Base-by-base conservation (phyloP, 2,329 filamentous ascomycete genomes). In the Colletotrichum tabaci region DNA sequence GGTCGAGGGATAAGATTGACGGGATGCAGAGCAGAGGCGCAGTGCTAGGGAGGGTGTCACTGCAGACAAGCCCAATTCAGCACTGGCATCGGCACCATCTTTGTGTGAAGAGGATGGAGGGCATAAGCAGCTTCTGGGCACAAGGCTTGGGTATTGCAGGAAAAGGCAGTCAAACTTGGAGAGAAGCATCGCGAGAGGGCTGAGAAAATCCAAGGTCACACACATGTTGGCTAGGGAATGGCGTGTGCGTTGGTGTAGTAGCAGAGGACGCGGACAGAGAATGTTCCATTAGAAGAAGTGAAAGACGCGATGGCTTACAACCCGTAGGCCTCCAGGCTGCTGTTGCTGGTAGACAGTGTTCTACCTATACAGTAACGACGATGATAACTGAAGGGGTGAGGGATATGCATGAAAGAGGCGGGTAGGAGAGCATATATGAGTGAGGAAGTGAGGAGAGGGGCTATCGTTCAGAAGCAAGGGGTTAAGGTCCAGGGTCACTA, bases 171-270 rank as follows among this genome's bases (percentile, higher is more conserved):
- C 35, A 38, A 38, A 38, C 16, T 61, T 50, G 23, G 49, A 26
- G 63, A 26, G 35, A 55, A 47, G 56, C 56, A 66, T 56, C 47
- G 47, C 38, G 67, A 66, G 62, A 66, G 35, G 35, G 35, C 35
- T 10, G 9, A 38, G 50, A 60, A 63, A 62, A 21, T 23, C 15
- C 26, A 61, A 26, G 23, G 60, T 49, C 40, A 30, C 23, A 8
- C 40, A 38, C 47, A 10, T 4, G 35, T 0, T 38, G 26, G 18
- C 26, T 12, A 15, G 49, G 3, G 49, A 9, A 13, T n/a, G 55
- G 49, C 13, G 26, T 46, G 49, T 49, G 58, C 30, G 21, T 50
- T 50, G 40, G 23, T 16, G n/a, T 21, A 35, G 23, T 15, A 46
- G 47, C 38, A 47, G 38, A 18, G 26, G n/a, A 35, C 58, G 35